Conservation (phyloP, 179 eudicot species). For the Sideroxylon spinosum region DNA sequence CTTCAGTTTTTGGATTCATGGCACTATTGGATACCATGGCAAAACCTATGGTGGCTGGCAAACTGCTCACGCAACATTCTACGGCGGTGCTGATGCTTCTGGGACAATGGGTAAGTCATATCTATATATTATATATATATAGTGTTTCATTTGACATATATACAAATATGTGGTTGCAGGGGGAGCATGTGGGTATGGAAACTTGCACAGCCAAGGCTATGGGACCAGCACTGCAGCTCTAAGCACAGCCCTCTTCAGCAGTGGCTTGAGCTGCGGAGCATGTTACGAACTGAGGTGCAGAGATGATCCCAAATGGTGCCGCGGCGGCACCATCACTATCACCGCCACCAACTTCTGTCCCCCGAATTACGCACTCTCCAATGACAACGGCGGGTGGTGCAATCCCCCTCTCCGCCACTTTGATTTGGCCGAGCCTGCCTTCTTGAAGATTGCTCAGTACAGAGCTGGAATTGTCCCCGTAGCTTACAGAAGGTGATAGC, state of each 20-base stretch:
- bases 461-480: constrained; percentile 26
- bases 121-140: too few species aligned
- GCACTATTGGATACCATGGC: too few species aligned
- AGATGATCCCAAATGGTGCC: constrained; percentile 20
- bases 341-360: constrained; percentile 24
- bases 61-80: too few species aligned
- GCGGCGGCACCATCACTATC: constrained; percentile 2
- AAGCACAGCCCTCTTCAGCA: constrained; percentile 20
- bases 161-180: neutral
- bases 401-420: constrained; percentile 22
- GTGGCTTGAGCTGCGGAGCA: constrained; percentile 22
- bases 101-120: too few species aligned
- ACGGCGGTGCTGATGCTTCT: too few species aligned
- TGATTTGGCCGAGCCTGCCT: constrained; percentile 22
- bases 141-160: too few species aligned
- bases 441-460: constrained; percentile 23
- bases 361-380: constrained; percentile 17
- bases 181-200: constrained; percentile 22
- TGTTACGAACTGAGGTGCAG: constrained; percentile 21
- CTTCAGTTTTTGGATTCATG: too few species aligned
- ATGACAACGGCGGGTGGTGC: constrained; percentile 27
- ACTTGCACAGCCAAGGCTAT: constrained; percentile 11
- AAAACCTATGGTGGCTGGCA: too few species aligned
- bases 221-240: constrained; percentile 19
- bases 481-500: constrained; percentile 10